Evolutionary conservation across 2,329 filamentous ascomycete genomes (phyloP).

Genomic region (Talaromyces sp.): DNA sequence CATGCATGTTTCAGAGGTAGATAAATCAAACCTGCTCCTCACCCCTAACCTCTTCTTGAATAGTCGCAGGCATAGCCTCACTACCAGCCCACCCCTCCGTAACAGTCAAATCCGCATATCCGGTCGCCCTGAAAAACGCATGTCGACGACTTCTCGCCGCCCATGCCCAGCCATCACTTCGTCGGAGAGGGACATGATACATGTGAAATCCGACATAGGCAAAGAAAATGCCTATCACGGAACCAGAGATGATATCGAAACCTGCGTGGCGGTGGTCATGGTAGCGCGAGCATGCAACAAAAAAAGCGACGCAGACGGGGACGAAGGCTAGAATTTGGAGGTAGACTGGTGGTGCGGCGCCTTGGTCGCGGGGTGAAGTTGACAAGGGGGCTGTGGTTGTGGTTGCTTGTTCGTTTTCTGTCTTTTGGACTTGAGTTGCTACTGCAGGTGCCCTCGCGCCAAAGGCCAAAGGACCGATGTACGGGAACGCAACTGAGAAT

Average conservation of each 20-base stretch:
- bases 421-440: not conserved
- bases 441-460: conserved; percentile 25
- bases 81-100: conserved; percentile 30
- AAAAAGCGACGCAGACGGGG: conserved; percentile 73
- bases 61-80: conserved; percentile 13
- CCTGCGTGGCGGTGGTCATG: conserved; percentile 86
- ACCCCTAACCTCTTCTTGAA: not conserved
- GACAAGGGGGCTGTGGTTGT: conserved; percentile 3
- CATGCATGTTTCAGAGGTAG: not conserved
- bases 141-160: conserved; percentile 69
- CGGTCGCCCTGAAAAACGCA: conserved; percentile 57
- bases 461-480: conserved; percentile 35
- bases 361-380: conserved; percentile 65
- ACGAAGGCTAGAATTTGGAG: conserved; percentile 68
- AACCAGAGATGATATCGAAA: conserved; percentile 90
- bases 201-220: conserved; percentile 76
- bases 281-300: conserved; percentile 81
- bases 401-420: not conserved
- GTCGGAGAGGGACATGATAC: conserved; percentile 77
- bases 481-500: conserved; percentile 48
- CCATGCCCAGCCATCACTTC: conserved; percentile 89
- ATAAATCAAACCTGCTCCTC: conserved; percentile 3
- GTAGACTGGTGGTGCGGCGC: conserved; percentile 79
- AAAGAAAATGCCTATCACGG: conserved; percentile 68
- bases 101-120: conserved; percentile 33